These are phyloP conservation scores for Solanum acaule DNA, from an alignment of 257 asterid species.

Conservation along the genomic window DNA sequence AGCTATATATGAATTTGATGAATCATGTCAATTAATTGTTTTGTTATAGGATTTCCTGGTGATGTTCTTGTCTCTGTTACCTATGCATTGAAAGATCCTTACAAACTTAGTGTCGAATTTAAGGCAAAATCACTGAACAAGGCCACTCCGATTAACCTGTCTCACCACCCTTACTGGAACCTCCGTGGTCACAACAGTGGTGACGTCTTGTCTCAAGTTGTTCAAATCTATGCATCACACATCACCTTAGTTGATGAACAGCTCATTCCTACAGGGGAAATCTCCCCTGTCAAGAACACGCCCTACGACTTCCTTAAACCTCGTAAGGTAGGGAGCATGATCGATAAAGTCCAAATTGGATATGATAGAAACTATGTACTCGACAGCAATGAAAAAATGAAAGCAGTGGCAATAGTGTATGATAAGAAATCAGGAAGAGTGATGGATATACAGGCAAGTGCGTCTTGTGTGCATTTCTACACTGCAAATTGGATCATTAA, in stretches of 20 bases:
- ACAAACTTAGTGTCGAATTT: not conserved
- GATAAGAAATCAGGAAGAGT: not conserved
- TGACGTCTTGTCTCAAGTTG: not conserved
- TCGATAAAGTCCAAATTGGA: not conserved
- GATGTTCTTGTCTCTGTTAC: not conserved
- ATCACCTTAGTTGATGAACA: not conserved
- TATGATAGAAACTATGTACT: not conserved
- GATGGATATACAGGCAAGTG: not conserved
- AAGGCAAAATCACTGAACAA: not conserved
- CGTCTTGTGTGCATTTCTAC: conserved; percentile 3
- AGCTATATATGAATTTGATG: not conserved
- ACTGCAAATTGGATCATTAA: not conserved
- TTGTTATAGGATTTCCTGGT: not conserved
- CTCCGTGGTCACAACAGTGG: conserved; percentile 1
- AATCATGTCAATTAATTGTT: not conserved
- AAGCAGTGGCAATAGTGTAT: not conserved
- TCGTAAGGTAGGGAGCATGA: not conserved
- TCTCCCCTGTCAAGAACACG: not conserved
- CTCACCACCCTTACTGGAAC: conserved; percentile 14
- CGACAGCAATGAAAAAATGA: not conserved
- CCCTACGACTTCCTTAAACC: not conserved
- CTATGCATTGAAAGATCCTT: not conserved
- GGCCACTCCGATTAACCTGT: not conserved
- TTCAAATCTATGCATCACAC: not conserved
- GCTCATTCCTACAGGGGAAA: not conserved